Evolutionary conservation across 352 stramenopile genomes (phyloP).

Genomic region (Pythium pectinolyticum): DNA sequence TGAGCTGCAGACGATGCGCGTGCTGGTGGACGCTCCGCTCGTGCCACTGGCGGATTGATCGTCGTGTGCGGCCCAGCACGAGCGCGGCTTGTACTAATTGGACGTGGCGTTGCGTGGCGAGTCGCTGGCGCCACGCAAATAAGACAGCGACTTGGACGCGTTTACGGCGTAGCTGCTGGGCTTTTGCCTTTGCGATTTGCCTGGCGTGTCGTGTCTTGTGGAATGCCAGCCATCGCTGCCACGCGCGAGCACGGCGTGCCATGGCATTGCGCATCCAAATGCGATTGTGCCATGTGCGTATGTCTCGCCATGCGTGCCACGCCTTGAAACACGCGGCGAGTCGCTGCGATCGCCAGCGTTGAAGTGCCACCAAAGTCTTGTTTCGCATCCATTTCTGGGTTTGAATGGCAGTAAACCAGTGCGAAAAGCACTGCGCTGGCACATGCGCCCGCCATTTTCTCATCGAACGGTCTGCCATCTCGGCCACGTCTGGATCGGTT

Average conservation of each 20-base stretch:
- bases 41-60: conserved; percentile 17
- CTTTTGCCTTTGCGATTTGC: background rate
- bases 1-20: conserved; percentile 6
- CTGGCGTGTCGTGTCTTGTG: background rate
- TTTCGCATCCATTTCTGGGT: conserved; percentile 13
- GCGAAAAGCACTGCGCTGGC: background rate
- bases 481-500: background rate
- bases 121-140: background rate
- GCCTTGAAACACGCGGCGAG: background rate
- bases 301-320: conserved; percentile 5
- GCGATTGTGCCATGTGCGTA: background rate
- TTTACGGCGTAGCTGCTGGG: background rate
- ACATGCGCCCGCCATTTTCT: background rate
- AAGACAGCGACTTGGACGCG: background rate
- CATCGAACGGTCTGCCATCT: background rate
- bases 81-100: background rate
- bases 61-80: conserved; percentile 6
- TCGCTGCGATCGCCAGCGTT: conserved; percentile 5
- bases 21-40: background rate
- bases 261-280: background rate
- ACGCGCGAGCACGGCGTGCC: background rate
- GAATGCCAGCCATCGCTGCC: conserved; percentile 2
- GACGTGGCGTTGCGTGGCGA: background rate
- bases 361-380: conserved; percentile 8
- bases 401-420: background rate